phyloP scores from a whole-genome alignment of 1,284 basidiomycete genomes.

The Ustilago curta region DNA sequence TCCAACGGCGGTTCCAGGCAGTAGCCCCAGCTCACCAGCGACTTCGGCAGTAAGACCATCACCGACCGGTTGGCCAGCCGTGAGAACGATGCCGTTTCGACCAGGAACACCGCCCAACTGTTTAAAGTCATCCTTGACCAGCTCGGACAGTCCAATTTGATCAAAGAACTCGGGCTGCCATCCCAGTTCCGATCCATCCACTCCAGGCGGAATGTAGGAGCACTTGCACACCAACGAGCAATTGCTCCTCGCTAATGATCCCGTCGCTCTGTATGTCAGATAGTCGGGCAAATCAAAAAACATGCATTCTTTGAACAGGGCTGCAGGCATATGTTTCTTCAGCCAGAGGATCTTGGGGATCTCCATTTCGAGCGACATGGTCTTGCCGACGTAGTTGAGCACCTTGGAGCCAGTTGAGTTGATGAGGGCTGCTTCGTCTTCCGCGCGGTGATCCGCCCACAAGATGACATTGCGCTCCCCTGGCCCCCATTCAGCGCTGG shows the following conservation, averaged over 20 bases:
- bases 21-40: constrained; percentile 85
- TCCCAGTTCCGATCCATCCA: constrained; percentile 61
- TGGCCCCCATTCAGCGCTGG: constrained; percentile 25
- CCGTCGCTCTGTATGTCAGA: constrained; percentile 91
- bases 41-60: constrained; percentile 82
- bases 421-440: constrained; percentile 89
- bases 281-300: constrained; percentile 99
- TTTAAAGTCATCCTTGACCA: constrained; percentile 76
- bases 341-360: constrained; percentile 93
- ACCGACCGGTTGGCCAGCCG: constrained; percentile 93
- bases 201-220: constrained; percentile 84
- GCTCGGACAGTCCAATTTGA: constrained; percentile 67
- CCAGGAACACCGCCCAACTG: constrained; percentile 81
- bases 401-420: constrained; percentile 86
- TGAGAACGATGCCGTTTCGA: constrained; percentile 76
- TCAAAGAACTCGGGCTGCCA: constrained; percentile 67
- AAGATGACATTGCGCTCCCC: constrained; percentile 61
- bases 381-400: constrained; percentile 93
- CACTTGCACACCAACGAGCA: constrained; percentile 98
- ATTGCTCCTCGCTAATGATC: constrained; percentile 81
- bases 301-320: constrained; percentile 83
- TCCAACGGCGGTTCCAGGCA: constrained; percentile 91
- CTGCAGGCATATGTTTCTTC: constrained; percentile 83
- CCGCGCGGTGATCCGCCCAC: constrained; percentile 84
- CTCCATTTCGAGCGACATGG: constrained; percentile 78